phyloP scores from a whole-genome alignment of 345 rosid genomes.

The Populus pruinosa region DNA sequence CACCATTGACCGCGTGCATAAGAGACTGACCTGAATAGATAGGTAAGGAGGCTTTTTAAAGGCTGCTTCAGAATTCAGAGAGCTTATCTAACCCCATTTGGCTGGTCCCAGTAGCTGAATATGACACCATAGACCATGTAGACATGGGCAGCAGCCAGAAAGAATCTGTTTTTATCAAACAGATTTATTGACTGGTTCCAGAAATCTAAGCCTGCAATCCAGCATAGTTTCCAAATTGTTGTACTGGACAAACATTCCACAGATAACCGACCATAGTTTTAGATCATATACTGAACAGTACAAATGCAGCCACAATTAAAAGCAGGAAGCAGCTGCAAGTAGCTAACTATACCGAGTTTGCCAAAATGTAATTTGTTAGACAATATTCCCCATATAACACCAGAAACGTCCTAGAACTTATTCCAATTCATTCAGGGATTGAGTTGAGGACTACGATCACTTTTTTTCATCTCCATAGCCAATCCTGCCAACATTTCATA shows the following conservation, averaged over 20 bases:
- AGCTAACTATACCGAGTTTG: background rate
- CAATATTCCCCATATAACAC: background rate
- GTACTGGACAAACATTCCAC: background rate
- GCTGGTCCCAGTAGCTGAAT: background rate
- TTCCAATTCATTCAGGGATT: slow-evolving; percentile 2
- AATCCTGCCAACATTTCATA: slow-evolving; percentile 52
- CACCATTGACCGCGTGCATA: background rate
- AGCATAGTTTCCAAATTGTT: background rate
- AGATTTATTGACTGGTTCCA: background rate
- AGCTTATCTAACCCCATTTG: background rate
- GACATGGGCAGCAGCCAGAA: background rate
- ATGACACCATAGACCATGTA: background rate
- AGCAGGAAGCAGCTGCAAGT: slow-evolving; percentile 5
- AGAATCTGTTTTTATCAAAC: background rate
- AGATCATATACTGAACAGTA: background rate
- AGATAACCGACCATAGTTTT: background rate
- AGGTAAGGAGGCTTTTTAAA: background rate
- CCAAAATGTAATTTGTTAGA: background rate
- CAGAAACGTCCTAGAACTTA: background rate
- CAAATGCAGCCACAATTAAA: background rate
- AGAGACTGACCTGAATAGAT: slow-evolving; percentile 13
- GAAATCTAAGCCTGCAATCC: background rate
- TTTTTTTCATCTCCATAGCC: slow-evolving; percentile 48
- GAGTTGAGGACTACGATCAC: slow-evolving; percentile 13
- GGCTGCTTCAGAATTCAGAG: background rate